Percentiles rank a stretch among this genome's conserved stretches.
These are phyloP conservation scores for Pleurotus salmoneostramineus DNA, from an alignment of 768 basidiomycete species.

Conservation along the genomic window DNA sequence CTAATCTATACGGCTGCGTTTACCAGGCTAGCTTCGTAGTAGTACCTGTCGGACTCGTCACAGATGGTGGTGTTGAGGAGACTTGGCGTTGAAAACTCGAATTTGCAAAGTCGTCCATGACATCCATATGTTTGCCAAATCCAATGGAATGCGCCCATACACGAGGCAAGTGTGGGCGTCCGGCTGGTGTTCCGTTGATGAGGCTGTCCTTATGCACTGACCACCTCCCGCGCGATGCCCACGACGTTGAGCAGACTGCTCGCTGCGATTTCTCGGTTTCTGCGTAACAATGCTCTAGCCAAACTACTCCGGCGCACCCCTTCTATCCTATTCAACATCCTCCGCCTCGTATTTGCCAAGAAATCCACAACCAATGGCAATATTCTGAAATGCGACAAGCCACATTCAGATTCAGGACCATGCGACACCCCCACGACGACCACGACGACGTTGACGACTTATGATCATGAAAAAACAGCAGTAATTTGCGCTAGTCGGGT, in stretches of 20 bases:
- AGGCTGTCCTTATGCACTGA: neutral
- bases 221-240: slow-evolving; percentile 5
- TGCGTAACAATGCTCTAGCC: slow-evolving; percentile 1
- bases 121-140: neutral
- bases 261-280: neutral
- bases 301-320: neutral
- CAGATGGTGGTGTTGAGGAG: neutral
- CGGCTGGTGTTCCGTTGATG: neutral
- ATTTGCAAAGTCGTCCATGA: neutral
- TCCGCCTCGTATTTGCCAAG: neutral
- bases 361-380: neutral
- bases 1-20: no score
- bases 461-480: neutral
- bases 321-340: neutral
- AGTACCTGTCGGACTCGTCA: neutral
- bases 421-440: neutral
- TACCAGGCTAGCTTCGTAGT: slow-evolving; percentile 1
- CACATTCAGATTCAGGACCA: no score
- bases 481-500: neutral
- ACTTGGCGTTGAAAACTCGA: slow-evolving; percentile 4
- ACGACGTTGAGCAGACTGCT: neutral
- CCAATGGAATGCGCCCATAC: no score
- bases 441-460: neutral
- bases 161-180: no score
- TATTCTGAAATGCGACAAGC: no score